These are phyloP conservation scores for Larix kaempferi DNA, from an alignment of 75 land plant species.

Conservation along the genomic window DNA sequence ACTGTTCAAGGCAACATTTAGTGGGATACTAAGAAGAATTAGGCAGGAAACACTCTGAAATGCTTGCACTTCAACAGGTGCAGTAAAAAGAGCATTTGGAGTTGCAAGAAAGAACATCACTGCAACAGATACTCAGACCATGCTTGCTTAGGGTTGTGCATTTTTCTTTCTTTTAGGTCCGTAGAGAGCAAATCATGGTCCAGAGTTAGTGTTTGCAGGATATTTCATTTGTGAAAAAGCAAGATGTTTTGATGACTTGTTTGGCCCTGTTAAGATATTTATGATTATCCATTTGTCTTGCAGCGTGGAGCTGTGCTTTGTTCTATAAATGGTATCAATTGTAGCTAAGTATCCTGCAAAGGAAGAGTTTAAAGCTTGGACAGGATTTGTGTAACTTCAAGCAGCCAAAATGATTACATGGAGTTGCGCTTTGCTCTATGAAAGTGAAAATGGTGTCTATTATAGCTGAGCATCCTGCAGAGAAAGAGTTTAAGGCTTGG, in stretches of 20 bases:
- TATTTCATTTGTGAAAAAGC: background rate
- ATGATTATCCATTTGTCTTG: background rate
- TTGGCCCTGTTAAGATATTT: background rate
- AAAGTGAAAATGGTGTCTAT: background rate
- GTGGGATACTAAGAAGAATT: no score
- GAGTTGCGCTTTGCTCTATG: background rate
- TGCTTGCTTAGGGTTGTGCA: background rate
- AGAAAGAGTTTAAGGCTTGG: background rate
- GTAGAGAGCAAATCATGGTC: background rate
- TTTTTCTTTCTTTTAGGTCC: background rate
- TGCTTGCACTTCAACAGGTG: no score
- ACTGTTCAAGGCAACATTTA: background rate
- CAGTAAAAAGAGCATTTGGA: background rate
- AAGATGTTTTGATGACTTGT: background rate
- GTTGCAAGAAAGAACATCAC: background rate
- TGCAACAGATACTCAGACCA: background rate
- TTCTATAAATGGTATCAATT: background rate
- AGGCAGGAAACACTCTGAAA: no score
- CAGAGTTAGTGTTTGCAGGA: background rate
- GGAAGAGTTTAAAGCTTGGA: background rate
- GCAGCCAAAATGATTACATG: background rate
- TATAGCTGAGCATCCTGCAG: background rate
- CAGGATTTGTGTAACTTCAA: background rate
- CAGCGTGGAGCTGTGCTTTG: background rate
- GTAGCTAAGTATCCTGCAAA: background rate